Conservation (phyloP, 768 basidiomycete species). For the Lactarius hatsudake region DNA sequence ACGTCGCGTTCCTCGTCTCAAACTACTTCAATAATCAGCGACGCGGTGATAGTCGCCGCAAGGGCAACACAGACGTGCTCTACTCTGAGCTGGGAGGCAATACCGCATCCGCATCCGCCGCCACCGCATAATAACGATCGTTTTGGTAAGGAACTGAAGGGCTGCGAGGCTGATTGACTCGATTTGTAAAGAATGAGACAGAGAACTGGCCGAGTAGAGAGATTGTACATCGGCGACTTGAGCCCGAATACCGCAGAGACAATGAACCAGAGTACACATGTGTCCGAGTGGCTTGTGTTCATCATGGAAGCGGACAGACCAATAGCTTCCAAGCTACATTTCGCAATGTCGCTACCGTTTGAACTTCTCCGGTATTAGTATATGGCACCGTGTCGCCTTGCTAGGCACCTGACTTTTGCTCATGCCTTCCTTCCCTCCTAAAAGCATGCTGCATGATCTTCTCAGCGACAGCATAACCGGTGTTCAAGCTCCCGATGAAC, state of each 20-base stretch:
- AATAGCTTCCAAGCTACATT: background rate
- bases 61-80: slow-evolving; percentile 31
- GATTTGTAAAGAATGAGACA: background rate
- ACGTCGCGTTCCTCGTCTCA: slow-evolving; percentile 84
- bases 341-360: background rate
- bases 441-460: too few relatives aligned
- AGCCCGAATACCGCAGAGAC: background rate
- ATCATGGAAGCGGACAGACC: too few relatives aligned
- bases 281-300: background rate
- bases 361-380: background rate
- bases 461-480: too few relatives aligned
- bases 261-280: background rate
- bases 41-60: slow-evolving; percentile 22
- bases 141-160: background rate
- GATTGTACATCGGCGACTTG: background rate
- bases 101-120: slow-evolving; percentile 14
- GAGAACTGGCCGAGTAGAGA: background rate
- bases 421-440: too few relatives aligned
- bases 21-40: slow-evolving; percentile 75
- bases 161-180: background rate
- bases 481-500: background rate
- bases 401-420: too few relatives aligned
- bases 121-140: background rate
- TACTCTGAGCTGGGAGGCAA: slow-evolving; percentile 35
- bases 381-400: too few relatives aligned